Evolutionary conservation across 441 rosid genomes (phyloP).

Genomic region (Populus hybrid): DNA sequence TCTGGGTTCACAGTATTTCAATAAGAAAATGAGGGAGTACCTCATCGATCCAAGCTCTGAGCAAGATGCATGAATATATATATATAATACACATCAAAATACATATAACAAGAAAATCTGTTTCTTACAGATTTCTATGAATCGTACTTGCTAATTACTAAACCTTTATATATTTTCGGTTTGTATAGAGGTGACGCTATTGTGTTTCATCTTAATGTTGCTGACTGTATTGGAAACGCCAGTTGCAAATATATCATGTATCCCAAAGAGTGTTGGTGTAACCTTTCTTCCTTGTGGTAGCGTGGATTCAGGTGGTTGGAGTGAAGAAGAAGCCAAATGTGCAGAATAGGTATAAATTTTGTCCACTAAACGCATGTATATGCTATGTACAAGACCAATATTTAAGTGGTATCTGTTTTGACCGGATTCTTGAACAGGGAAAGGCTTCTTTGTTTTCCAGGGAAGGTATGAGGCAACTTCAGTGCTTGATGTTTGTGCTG

Average conservation of each 20-base stretch:
- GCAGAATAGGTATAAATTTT: constrained; percentile 25
- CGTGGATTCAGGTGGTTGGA: constrained; percentile 16
- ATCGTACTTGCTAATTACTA: too few species aligned
- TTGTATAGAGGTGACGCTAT: constrained; percentile 53
- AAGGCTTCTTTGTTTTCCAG: constrained; percentile 48
- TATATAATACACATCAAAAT: background rate
- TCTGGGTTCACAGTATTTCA: constrained; percentile 40
- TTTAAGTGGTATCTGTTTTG: background rate
- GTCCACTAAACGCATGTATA: background rate
- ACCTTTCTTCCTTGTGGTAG: constrained; percentile 61
- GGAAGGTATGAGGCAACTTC: constrained; percentile 41
- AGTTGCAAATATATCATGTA: constrained; percentile 56
- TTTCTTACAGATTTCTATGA: background rate
- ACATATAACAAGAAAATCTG: background rate
- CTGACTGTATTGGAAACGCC: constrained; percentile 49
- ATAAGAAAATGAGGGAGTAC: constrained; percentile 43
- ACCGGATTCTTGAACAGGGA: constrained; percentile 32
- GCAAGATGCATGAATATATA: constrained; percentile 40
- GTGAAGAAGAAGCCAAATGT: constrained; percentile 46
- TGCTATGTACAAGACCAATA: background rate
- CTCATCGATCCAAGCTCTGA: constrained; percentile 56
- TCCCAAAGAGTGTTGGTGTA: constrained; percentile 38
- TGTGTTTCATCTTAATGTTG: constrained; percentile 59
- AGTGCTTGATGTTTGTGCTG: constrained; percentile 41
- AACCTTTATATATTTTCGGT: background rate